Evolutionary conservation across 805 yeast genomes (phyloP).

Genomic region (Metschnikowia hibisci): DNA sequence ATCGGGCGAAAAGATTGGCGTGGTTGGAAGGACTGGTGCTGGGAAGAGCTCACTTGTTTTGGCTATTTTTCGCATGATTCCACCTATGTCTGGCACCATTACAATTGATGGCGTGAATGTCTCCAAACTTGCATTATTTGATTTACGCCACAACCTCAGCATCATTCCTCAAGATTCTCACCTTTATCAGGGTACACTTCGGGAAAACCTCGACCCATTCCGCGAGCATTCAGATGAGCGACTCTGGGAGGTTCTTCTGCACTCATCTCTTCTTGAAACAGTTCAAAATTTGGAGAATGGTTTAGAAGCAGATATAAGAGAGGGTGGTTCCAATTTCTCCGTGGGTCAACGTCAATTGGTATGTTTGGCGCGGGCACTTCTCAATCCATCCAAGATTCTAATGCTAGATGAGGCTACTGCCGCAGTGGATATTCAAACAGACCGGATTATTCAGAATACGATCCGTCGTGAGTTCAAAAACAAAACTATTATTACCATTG

Average conservation of each 20-base stretch:
- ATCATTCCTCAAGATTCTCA: conserved; percentile 29
- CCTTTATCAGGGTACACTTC: conserved; percentile 22
- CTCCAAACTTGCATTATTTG: conserved; percentile 15
- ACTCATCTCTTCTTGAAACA: conserved; percentile 19
- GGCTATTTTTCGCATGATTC: conserved; percentile 24
- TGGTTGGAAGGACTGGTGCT: conserved; percentile 86
- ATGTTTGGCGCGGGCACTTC: conserved; percentile 24
- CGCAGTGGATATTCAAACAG: conserved; percentile 25
- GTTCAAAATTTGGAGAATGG: conserved; percentile 17
- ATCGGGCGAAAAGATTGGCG: conserved; percentile 83
- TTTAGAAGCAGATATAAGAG: conserved; percentile 18
- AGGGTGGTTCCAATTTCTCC: conserved; percentile 26
- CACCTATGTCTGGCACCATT: conserved; percentile 19
- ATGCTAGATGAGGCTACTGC: conserved; percentile 27
- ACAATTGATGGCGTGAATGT: conserved; percentile 19
- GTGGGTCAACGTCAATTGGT: conserved; percentile 25
- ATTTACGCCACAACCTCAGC: conserved; percentile 22
- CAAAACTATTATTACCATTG: conserved; percentile 27
- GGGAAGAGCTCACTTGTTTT: conserved; percentile 28
- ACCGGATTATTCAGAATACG: conserved; percentile 25
- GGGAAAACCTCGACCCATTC: conserved; percentile 65
- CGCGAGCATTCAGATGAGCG: conserved; percentile 21
- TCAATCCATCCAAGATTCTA: conserved; percentile 16
- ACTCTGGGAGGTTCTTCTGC: conserved; percentile 22
- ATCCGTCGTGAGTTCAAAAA: conserved; percentile 24